These are phyloP conservation scores for Poronia punctata DNA, from an alignment of 495 filamentous ascomycete species.

Conservation along the genomic window DNA sequence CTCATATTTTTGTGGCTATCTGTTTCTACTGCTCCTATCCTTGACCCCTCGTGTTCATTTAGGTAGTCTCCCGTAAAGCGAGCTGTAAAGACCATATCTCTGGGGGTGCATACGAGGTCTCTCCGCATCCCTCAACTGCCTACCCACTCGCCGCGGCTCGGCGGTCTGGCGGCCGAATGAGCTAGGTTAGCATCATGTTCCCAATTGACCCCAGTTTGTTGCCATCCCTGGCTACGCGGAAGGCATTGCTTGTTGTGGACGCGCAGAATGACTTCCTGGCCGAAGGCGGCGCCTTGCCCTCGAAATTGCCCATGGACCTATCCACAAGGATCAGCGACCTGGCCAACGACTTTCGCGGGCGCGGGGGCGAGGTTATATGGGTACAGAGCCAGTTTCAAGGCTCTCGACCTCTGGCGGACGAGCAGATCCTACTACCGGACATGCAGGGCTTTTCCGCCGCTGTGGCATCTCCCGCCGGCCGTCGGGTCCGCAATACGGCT, in stretches of 20 bases:
- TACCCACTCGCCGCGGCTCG: no score
- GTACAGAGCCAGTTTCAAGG: constrained; percentile 68
- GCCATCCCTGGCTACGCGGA: constrained; percentile 55
- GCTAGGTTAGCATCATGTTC: constrained; percentile 31
- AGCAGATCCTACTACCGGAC: constrained; percentile 38
- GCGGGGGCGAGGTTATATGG: constrained; percentile 79
- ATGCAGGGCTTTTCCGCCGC: constrained; percentile 9
- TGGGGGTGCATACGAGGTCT: no score
- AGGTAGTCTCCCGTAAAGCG: no score
- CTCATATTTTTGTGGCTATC: no score
- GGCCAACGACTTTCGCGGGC: constrained; percentile 60
- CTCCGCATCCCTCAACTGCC: no score
- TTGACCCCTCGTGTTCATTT: no score
- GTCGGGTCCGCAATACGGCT: constrained; percentile 14
- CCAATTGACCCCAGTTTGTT: constrained; percentile 39
- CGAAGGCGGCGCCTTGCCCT: constrained; percentile 58
- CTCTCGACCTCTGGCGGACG: constrained; percentile 48
- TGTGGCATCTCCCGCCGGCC: constrained; percentile 13
- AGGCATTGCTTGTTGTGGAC: constrained; percentile 79
- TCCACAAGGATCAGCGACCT: constrained; percentile 60
- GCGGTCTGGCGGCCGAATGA: no score
- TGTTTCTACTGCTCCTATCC: no score
- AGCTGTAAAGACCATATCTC: no score
- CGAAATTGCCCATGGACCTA: constrained; percentile 58
- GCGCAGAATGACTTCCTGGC: constrained; percentile 89